phyloP scores from a whole-genome alignment of 208 protist species.

The Leishmania amazonensis region DNA sequence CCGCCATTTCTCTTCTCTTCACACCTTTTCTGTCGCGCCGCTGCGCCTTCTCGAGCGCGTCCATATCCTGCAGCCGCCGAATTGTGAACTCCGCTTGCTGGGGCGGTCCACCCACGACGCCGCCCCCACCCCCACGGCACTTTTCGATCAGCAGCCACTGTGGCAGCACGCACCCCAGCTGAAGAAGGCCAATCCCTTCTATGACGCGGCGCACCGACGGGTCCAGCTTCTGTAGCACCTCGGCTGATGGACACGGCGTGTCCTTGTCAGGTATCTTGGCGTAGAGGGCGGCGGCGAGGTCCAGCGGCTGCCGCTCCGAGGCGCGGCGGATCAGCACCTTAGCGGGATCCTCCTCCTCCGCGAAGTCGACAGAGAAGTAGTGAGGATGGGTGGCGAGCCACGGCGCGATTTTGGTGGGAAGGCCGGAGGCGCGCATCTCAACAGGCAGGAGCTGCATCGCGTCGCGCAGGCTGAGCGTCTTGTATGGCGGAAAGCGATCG shows the following conservation, averaged over 20 bases:
- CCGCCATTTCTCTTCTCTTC: slow-evolving; percentile 4
- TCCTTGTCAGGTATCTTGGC: slow-evolving; percentile 33
- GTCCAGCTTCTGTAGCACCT: slow-evolving; percentile 41
- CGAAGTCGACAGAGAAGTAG: slow-evolving; percentile 77
- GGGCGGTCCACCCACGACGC: neutral
- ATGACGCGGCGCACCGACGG: slow-evolving; percentile 38
- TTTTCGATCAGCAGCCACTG: slow-evolving; percentile 56
- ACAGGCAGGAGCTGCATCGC: slow-evolving; percentile 55
- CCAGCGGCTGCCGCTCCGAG: slow-evolving; percentile 65
- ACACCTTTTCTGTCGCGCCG: neutral
- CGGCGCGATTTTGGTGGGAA: slow-evolving; percentile 53
- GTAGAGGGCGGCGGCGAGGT: slow-evolving; percentile 64
- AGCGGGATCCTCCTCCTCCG: slow-evolving; percentile 39
- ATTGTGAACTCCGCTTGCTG: neutral
- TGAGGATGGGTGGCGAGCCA: slow-evolving; percentile 62
- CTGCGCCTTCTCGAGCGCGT: slow-evolving; percentile 15
- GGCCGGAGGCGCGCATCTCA: slow-evolving; percentile 39
- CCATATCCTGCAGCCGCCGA: slow-evolving; percentile 19
- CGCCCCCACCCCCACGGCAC: slow-evolving; percentile 1
- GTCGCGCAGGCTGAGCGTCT: slow-evolving; percentile 58
- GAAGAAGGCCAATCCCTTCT: slow-evolving; percentile 39
- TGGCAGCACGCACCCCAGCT: slow-evolving; percentile 41
- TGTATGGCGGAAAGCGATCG: slow-evolving; percentile 64
- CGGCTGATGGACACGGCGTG: slow-evolving; percentile 21
- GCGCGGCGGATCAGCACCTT: slow-evolving; percentile 64